Base-by-base conservation (phyloP, 345 rosid species). In the Raphanus sativus region DNA sequence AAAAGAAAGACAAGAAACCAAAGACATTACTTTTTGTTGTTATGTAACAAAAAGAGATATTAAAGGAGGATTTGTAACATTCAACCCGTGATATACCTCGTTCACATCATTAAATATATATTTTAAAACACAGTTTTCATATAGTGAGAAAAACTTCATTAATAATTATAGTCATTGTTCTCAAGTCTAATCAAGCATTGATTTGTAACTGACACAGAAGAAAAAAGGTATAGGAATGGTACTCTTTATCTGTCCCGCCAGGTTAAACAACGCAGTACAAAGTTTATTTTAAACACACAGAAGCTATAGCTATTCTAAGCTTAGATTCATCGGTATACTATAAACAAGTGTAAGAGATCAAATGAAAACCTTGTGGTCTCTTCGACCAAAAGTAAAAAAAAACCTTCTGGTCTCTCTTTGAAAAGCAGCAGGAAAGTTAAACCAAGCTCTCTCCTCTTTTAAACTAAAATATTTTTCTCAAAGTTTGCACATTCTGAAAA, bases 1-100 rank as follows among this genome's bases (percentile, higher is more conserved):
- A 86, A 80, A 80, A 50, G 60, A 86, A 85, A 87, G 42, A 36
- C 42, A 36, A 36, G 42, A 36, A 36, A 36, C 42, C 10, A 36
- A 55, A 77, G 29, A 16, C 12, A 38, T 9, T 38, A 8, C 9
- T 2, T 8, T 9, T 38, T 38, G 45, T 38, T 38, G 11, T 38
- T 38, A 38, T 38, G 45, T 9, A 2, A 38, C 12, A 45, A 45
- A 11, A 6, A 6, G 55, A 17, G 61, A 62, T n/a, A 33, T 34
- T 25, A 66, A 66, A n/a, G 70, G n/a, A 2, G 8, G 55, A 6
- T 65, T 16, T 32, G 45, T 12, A 73, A 21, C 62, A 75, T 36
- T 58, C 21, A 74, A 62, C 77, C 77, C 81, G 80, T 81, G 86
- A 70, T 70, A 16, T 56, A 24, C 69, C 42, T 26, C 16, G 13